Evolutionary conservation across 805 yeast genomes (phyloP).

Genomic region (Cyberlindnera euphorbiiphila): DNA sequence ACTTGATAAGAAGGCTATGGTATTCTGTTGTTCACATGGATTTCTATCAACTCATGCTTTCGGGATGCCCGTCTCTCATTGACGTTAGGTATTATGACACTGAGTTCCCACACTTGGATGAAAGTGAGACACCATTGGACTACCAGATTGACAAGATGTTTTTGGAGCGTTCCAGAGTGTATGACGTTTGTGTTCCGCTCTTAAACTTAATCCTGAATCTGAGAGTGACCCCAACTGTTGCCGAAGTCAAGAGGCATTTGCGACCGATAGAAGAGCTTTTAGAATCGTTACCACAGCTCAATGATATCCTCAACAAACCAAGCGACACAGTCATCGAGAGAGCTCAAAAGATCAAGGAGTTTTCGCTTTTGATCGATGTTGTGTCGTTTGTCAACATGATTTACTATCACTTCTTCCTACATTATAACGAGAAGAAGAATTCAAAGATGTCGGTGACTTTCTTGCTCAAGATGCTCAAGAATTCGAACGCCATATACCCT

Average conservation of each 20-base stretch:
- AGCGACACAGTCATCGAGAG: constrained; percentile 19
- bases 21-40: constrained; percentile 20
- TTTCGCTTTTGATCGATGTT: constrained; percentile 12
- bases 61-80: constrained; percentile 25
- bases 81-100: constrained; percentile 22
- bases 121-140: constrained; percentile 21
- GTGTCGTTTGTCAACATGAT: constrained; percentile 19
- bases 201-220: constrained; percentile 20
- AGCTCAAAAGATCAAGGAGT: constrained; percentile 12
- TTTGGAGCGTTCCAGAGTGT: constrained; percentile 13
- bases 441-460: constrained; percentile 15
- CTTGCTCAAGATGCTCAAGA: constrained; percentile 8
- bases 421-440: constrained; percentile 16
- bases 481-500: constrained; percentile 10
- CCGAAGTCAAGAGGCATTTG: constrained; percentile 9
- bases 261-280: constrained; percentile 15
- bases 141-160: constrained; percentile 20
- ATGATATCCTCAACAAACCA: constrained; percentile 19
- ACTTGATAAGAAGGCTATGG: constrained; percentile 27
- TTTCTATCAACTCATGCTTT: constrained; percentile 19
- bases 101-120: constrained; percentile 25
- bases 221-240: constrained; percentile 17
- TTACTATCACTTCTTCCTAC: constrained; percentile 24
- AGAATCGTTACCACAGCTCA: constrained; percentile 6
- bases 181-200: constrained; percentile 18